Evolutionary conservation across 1,139 yeast species (phyloP).

Genomic region (Candida pseudocylindracea): DNA sequence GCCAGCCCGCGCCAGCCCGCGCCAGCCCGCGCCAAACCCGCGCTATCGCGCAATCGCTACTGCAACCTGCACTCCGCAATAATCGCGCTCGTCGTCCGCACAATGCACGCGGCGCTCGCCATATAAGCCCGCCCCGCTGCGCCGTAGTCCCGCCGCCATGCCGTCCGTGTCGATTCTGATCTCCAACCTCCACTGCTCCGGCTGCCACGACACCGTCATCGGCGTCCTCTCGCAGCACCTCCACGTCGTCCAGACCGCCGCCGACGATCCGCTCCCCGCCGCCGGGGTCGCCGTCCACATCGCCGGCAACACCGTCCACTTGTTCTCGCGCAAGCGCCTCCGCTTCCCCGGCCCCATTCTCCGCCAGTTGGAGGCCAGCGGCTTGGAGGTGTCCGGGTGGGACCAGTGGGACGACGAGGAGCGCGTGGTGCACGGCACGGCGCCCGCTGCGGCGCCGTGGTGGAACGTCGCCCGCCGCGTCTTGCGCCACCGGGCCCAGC

Average conservation of each 20-base stretch:
- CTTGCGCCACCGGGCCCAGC: conserved; percentile 1
- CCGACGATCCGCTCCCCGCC: conserved; percentile 6
- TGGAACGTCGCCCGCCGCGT: conserved; percentile 1
- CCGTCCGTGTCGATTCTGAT: conserved; percentile 3
- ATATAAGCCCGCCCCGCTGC: too few relatives aligned
- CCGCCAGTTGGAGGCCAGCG: conserved; percentile 8
- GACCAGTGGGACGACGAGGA: conserved; percentile 1
- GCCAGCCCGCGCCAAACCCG: too few relatives aligned
- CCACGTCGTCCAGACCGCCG: conserved; percentile 1
- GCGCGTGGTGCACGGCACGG: conserved; percentile 1
- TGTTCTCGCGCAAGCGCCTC: conserved; percentile 6
- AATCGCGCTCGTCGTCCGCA: too few relatives aligned
- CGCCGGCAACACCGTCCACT: conserved; percentile 4
- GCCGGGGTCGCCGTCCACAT: conserved; percentile 5
- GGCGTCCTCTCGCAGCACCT: conserved; percentile 5
- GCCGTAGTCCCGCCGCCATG: too few relatives aligned
- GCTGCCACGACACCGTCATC: conserved; percentile 19
- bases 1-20: too few relatives aligned
- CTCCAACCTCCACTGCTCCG: conserved; percentile 27
- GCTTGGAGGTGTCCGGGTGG: conserved; percentile 11
- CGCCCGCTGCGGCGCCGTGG: neutral
- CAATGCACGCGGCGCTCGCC: too few relatives aligned
- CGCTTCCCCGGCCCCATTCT: conserved; percentile 8
- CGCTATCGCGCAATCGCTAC: too few relatives aligned
- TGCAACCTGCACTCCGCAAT: too few relatives aligned